These are phyloP conservation scores for Ogataea ganodermae DNA, from an alignment of 805 yeast species.

Conservation along the genomic window DNA sequence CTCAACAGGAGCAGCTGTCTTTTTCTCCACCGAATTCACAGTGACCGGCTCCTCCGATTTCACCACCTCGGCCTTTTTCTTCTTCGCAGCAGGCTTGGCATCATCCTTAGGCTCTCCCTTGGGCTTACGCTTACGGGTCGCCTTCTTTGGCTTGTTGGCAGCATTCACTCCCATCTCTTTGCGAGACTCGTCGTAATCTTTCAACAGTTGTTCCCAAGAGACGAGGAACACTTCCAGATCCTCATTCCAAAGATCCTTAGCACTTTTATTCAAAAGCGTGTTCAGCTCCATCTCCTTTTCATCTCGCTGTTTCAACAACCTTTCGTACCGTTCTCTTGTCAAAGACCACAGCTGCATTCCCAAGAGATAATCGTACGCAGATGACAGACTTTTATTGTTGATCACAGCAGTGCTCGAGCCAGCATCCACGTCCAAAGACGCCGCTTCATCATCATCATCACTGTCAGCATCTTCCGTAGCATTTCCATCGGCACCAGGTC, in stretches of 20 bases:
- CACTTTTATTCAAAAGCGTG: constrained; percentile 60
- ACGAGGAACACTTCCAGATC: constrained; percentile 76
- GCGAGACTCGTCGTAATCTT: constrained; percentile 63
- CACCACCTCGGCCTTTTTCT: constrained; percentile 19
- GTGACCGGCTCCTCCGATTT: constrained; percentile 1
- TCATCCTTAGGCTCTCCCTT: constrained; percentile 17
- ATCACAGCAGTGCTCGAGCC: constrained; percentile 46
- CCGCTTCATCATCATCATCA: constrained; percentile 32
- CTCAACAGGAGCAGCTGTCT: not conserved
- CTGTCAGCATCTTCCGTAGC: constrained; percentile 42
- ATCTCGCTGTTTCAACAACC: constrained; percentile 69
- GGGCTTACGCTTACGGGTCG: constrained; percentile 34
- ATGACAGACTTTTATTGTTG: constrained; percentile 49
- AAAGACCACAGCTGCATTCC: constrained; percentile 95
- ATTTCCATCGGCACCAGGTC: constrained; percentile 14
- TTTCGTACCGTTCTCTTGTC: constrained; percentile 86
- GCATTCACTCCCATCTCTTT: constrained; percentile 48
- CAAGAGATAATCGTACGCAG: constrained; percentile 81
- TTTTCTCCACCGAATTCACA: not conserved
- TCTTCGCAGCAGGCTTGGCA: constrained; percentile 5
- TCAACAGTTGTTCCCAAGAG: constrained; percentile 68
- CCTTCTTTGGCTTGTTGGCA: constrained; percentile 43
- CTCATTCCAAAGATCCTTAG: constrained; percentile 84
- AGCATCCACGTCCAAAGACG: constrained; percentile 36
- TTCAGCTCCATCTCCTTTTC: constrained; percentile 73